Evolutionary conservation across 108 stramenopile genomes (phyloP), one percentile per base, ranked within the genome.

Genomic region (Cyclotella choctawhatcheeana): DNA sequence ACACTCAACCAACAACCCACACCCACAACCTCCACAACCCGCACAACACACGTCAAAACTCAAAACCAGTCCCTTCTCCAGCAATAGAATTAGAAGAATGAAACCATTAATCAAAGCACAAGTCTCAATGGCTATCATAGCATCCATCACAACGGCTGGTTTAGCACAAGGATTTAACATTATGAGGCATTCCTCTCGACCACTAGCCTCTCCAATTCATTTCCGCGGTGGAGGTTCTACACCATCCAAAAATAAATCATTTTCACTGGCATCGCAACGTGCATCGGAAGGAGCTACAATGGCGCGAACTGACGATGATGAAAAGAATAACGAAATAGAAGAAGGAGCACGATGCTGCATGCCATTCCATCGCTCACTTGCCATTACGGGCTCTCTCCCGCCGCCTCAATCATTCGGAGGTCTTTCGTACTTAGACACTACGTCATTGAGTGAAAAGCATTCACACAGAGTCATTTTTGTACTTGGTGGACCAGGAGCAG

Each of bases 401-500:
- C 64, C 76, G 4, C 76, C 76, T 20, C 33, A 6, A 16, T 29
- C 55, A 29, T 79, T 79, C 24, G 78, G 78, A 25, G 72, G 73
- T 0, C 26, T 79, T 20, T 26, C 66, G 29, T 79, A 74, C 60
- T 69, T 79, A 20, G 78, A 79, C 59, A 79, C 78, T 31, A 55
- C 78, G 14, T 67, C 78, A 26, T 66, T 79, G 31, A 33, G 30
- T 22, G 56, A 48, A 27, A 58, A 52, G 17, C 30, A 59, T 8
- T 61, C 80, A 14, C 77, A 76, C 48, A 70, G 87, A 6, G 95
- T 98, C 3, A 64, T 97, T 12, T 98, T 98, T 72, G 88, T 97
- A 5, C 82, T 97, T 7, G 98, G 98, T 30, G 98, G 98, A 0
- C 98, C 98, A 17, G 98, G 92, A 25, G 85, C 86, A 7, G 92